Conservation (phyloP, 768 basidiomycete species). For the Trametes villosa region DNA sequence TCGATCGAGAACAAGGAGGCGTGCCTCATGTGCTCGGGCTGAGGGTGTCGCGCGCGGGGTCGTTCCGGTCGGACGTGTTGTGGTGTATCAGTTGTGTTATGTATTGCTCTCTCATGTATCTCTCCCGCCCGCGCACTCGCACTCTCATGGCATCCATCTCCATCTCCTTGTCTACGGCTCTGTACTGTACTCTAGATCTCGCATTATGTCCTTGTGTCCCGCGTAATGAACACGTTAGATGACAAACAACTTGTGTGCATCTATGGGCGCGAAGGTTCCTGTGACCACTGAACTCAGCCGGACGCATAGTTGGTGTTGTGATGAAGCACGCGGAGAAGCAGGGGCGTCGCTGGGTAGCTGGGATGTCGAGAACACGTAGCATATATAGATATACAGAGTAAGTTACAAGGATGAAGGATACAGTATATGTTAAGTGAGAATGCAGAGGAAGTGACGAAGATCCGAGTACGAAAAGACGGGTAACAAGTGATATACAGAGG, state of each 20-base stretch:
- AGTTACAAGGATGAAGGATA: too few species aligned
- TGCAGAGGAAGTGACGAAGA: too few species aligned
- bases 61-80: neutral
- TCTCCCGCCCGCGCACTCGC: conserved; percentile 2
- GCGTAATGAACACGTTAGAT: conserved; percentile 3
- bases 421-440: too few species aligned
- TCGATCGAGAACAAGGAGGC: conserved; percentile 94
- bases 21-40: conserved; percentile 91
- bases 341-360: too few species aligned
- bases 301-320: too few species aligned
- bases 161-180: conserved; percentile 1
- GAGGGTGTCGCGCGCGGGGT: conserved; percentile 25
- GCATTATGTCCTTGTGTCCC: neutral
- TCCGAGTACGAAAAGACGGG: neutral
- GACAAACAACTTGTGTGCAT: too few species aligned
- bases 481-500: neutral
- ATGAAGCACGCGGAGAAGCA: too few species aligned
- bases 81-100: conserved; percentile 9
- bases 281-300: too few species aligned
- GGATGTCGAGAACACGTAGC: too few species aligned
- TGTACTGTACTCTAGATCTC: conserved; percentile 12
- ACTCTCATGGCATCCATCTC: conserved; percentile 4
- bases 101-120: conserved; percentile 16
- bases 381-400: too few species aligned
- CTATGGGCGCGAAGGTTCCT: too few species aligned